phyloP scores from a whole-genome alignment of 495 filamentous ascomycete species.

The Cercophora newfieldiana region DNA sequence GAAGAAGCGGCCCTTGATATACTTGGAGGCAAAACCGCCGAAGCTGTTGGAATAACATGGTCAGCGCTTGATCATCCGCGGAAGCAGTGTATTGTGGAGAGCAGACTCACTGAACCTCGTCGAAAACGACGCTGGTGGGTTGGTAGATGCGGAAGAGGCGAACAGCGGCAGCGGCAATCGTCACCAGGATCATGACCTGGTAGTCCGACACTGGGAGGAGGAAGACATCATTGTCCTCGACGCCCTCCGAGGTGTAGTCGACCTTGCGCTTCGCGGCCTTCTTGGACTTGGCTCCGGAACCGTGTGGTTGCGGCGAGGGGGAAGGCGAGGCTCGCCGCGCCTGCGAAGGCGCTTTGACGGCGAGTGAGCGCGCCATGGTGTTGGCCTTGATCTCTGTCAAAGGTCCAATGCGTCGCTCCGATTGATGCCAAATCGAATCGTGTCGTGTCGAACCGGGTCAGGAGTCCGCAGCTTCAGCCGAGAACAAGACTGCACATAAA shows the following conservation, averaged over 20 bases:
- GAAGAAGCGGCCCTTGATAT: conserved; percentile 97
- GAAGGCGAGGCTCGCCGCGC: conserved; percentile 30
- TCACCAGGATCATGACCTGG: conserved; percentile 68
- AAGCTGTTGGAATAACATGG: conserved; percentile 60
- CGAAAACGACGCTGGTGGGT: conserved; percentile 94
- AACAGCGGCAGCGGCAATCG: conserved; percentile 73
- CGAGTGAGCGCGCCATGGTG: conserved; percentile 43
- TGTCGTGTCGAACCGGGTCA: conserved; percentile 1
- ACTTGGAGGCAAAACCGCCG: conserved; percentile 95
- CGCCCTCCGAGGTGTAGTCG: conserved; percentile 66
- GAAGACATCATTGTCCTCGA: conserved; percentile 70
- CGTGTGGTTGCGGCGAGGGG: conserved; percentile 23
- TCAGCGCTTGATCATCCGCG: conserved; percentile 20
- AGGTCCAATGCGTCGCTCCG: conserved; percentile 18
- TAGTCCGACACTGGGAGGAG: conserved; percentile 79
- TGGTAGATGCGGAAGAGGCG: conserved; percentile 95
- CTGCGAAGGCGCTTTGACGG: conserved; percentile 40
- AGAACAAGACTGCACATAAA: conserved; percentile 21
- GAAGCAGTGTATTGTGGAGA: neutral
- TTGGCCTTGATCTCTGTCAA: conserved; percentile 6
- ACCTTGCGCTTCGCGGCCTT: conserved; percentile 39
- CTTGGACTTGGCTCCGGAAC: conserved; percentile 29
- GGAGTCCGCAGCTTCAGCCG: conserved; percentile 24
- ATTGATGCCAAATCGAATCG: conserved; percentile 7
- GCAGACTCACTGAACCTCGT: conserved; percentile 85